A percentile compares a stretch with the other conserved stretches of the same genome.
phyloP scores from a whole-genome alignment of 371 early-diverging fungal species.

The Haplosporangium sp. region DNA sequence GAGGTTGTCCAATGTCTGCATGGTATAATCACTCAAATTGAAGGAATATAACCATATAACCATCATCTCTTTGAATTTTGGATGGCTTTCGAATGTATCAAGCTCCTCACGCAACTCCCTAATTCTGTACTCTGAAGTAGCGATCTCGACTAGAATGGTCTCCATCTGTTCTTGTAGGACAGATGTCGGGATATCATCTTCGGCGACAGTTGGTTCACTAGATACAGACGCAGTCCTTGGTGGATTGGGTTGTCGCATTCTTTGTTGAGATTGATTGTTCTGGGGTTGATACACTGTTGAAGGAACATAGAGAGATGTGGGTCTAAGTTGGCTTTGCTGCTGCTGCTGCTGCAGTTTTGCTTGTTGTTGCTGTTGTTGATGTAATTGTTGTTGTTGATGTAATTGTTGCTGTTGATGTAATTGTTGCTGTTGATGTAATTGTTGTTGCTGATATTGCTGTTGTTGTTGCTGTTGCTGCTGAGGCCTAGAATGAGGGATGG shows the following conservation, averaged over 20 bases:
- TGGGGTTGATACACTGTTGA: conserved; percentile 7
- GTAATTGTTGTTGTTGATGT: conserved; percentile 1
- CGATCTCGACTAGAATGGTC: conserved; percentile 36
- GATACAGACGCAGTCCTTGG: conserved; percentile 8
- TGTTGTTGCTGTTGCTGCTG: background rate
- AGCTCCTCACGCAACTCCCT: conserved; percentile 49
- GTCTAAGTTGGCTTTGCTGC: conserved; percentile 8
- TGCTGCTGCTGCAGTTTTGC: conserved; percentile 11
- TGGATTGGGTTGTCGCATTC: conserved; percentile 11
- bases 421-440: background rate
- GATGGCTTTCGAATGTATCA: conserved; percentile 46
- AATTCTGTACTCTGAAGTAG: conserved; percentile 38
- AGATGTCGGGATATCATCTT: conserved; percentile 51
- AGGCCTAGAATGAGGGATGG: background rate
- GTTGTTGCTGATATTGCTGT: background rate
- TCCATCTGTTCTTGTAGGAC: conserved; percentile 56
- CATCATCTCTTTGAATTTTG: conserved; percentile 44
- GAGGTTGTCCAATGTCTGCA: conserved; percentile 32
- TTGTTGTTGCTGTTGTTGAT: conserved; percentile 12
- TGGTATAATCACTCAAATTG: conserved; percentile 28
- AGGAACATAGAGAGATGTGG: conserved; percentile 10
- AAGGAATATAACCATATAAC: conserved; percentile 47
- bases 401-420: conserved; percentile 2
- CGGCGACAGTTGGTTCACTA: conserved; percentile 2
- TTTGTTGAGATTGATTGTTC: background rate